Percentiles rank a stretch among this genome's conserved stretches.
These are phyloP conservation scores for Jamesozyma spencerorum DNA, from an alignment of 805 yeast genomes.

Conservation along the genomic window DNA sequence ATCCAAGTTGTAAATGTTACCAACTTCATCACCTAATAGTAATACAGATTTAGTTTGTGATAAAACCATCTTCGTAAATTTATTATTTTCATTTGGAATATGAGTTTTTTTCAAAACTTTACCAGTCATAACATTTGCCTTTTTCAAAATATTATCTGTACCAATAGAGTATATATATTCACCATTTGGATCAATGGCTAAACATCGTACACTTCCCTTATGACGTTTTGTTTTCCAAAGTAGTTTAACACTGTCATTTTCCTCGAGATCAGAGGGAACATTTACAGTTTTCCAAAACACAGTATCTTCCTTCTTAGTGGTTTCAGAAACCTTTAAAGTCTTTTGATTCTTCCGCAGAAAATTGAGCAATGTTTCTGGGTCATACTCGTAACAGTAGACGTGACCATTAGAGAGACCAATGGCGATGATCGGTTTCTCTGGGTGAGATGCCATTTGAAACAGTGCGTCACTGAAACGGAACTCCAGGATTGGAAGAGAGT, in stretches of 20 bases:
- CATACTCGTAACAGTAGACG: conserved; percentile 52
- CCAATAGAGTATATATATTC: conserved; percentile 61
- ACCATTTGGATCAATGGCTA: conserved; percentile 48
- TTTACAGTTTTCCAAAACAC: conserved; percentile 36
- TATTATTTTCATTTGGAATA: conserved; percentile 9
- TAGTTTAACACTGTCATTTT: conserved; percentile 27
- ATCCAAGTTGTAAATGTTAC: conserved; percentile 56
- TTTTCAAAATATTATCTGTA: conserved; percentile 68
- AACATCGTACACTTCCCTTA: conserved; percentile 74
- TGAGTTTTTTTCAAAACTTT: conserved; percentile 51
- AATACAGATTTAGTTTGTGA: conserved; percentile 35
- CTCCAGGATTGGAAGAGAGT: conserved; percentile 29
- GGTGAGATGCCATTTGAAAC: conserved; percentile 75
- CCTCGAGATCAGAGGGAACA: conserved; percentile 8
- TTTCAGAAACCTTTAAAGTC: conserved; percentile 18
- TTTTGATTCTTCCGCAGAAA: conserved; percentile 13
- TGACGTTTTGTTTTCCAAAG: conserved; percentile 86
- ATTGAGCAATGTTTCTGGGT: conserved; percentile 36
- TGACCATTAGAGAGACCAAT: conserved; percentile 81
- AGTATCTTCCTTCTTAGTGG: conserved; percentile 5
- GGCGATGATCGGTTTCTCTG: conserved; percentile 51
- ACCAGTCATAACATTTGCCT: conserved; percentile 63
- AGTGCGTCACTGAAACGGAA: conserved; percentile 47
- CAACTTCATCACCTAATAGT: conserved; percentile 58
- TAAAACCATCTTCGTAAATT: conserved; percentile 30